phyloP scores from a whole-genome alignment of 179 eudicot species.

The Silene coronaria region DNA sequence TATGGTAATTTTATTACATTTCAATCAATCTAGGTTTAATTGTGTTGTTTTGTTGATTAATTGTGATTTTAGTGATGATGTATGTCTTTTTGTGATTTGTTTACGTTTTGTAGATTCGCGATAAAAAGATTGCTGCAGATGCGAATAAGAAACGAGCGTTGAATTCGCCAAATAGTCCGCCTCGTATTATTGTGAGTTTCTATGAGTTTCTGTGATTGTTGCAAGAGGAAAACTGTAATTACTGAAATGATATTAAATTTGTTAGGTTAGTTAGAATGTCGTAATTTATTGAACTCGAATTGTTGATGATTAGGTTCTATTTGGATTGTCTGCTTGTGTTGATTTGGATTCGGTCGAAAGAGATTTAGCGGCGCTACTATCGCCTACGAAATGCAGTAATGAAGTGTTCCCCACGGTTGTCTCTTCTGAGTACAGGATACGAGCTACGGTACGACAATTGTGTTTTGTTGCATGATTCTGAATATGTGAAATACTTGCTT shows the following conservation, averaged over 20 bases:
- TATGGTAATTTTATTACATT: slow-evolving; percentile 40
- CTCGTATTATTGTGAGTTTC: slow-evolving; percentile 75
- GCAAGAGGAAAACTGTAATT: neutral
- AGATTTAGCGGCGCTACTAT: slow-evolving; percentile 48
- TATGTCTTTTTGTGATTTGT: neutral
- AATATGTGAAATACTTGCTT: neutral
- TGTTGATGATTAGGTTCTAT: slow-evolving; percentile 52
- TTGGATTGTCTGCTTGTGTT: slow-evolving; percentile 65
- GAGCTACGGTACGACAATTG: slow-evolving; percentile 61
- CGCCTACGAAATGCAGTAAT: slow-evolving; percentile 32
- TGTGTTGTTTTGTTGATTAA: neutral
- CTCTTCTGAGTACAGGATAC: slow-evolving; percentile 65
- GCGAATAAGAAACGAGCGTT: slow-evolving; percentile 70
- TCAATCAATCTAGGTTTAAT: neutral
- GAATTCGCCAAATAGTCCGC: slow-evolving; percentile 64
- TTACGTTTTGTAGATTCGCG: slow-evolving; percentile 43
- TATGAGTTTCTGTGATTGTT: neutral
- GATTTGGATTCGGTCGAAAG: slow-evolving; percentile 51
- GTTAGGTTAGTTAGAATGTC: neutral
- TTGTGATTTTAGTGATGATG: neutral
- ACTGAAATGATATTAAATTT: neutral
- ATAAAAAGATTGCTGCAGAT: slow-evolving; percentile 62
- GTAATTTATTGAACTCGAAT: slow-evolving; percentile 9
- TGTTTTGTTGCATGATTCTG: neutral
- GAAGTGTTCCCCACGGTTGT: slow-evolving; percentile 46